Conservation (phyloP, 352 stramenopile genomes). For the Peronospora destructor region DNA sequence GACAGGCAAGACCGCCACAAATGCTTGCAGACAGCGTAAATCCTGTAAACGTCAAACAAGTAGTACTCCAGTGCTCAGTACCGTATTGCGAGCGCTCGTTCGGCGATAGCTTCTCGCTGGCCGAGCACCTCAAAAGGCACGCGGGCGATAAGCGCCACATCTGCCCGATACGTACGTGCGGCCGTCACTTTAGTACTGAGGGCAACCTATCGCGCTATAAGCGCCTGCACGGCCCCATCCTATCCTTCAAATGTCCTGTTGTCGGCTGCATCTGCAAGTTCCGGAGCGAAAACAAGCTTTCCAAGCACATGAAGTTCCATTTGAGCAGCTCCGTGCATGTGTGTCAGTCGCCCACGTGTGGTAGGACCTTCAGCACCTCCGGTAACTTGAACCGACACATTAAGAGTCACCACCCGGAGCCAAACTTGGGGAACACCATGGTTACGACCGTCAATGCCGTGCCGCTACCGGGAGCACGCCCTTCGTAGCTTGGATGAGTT, state of each 20-base stretch:
- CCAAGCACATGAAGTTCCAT: constrained; percentile 64
- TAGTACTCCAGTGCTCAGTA: constrained; percentile 28
- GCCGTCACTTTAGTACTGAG: constrained; percentile 44
- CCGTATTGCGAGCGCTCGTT: constrained; percentile 32
- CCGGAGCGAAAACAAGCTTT: constrained; percentile 49
- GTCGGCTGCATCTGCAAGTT: constrained; percentile 45
- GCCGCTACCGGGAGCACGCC: constrained; percentile 9
- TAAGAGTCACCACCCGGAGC: constrained; percentile 41
- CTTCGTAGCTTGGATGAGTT: constrained; percentile 21
- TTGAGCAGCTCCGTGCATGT: constrained; percentile 42
- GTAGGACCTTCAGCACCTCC: constrained; percentile 55
- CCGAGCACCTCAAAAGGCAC: constrained; percentile 43
- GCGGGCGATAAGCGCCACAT: constrained; percentile 43
- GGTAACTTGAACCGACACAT: constrained; percentile 59
- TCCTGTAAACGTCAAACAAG: constrained; percentile 1
- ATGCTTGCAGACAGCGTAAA: constrained; percentile 9
- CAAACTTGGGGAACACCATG: constrained; percentile 22
- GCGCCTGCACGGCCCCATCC: constrained; percentile 45
- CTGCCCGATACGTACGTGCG: constrained; percentile 43
- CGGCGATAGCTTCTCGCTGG: constrained; percentile 32
- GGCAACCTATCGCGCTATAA: constrained; percentile 59
- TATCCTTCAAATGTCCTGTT: constrained; percentile 43
- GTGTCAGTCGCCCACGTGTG: constrained; percentile 32
- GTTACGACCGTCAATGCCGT: constrained; percentile 12
- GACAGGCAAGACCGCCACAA: not conserved